A percentile compares a stretch with the other conserved stretches of the same genome.
Evolutionary conservation across 306 rosid genomes (phyloP).

Genomic region (Lathyrus sativus): DNA sequence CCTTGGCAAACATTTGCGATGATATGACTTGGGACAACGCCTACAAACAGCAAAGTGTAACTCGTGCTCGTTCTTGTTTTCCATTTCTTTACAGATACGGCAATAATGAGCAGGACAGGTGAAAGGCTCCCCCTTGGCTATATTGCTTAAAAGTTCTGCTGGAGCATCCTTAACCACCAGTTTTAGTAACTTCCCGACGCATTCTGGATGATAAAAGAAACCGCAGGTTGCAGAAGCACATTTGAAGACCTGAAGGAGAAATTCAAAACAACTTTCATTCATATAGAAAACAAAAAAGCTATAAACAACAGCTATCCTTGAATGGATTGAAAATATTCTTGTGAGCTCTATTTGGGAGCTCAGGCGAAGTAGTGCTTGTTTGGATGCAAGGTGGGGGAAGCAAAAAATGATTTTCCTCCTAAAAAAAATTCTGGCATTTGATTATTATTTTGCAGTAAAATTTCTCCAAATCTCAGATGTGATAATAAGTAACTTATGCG

Average conservation of each 20-base stretch:
- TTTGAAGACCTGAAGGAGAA: constrained; percentile 65
- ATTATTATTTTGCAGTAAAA: background rate
- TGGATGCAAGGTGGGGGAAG: background rate
- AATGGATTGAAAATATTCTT: constrained; percentile 8
- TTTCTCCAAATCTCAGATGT: background rate
- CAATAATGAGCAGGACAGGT: constrained; percentile 86
- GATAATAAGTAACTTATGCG: background rate
- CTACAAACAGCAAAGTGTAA: constrained; percentile 87
- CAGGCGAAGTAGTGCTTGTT: background rate
- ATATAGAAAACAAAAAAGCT: constrained; percentile 20
- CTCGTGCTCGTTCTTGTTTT: constrained; percentile 59
- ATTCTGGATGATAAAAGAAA: constrained; percentile 79
- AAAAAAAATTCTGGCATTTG: constrained; percentile 3
- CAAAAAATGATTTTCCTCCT: background rate
- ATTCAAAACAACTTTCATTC: constrained; percentile 34
- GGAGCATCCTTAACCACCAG: constrained; percentile 50
- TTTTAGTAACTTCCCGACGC: constrained; percentile 65
- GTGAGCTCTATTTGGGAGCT: background rate
- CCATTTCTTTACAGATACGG: constrained; percentile 72
- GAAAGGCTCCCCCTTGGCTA: constrained; percentile 69
- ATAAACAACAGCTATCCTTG: background rate
- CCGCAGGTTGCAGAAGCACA: constrained; percentile 95
- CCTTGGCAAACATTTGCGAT: constrained; percentile 93
- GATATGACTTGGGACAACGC: constrained; percentile 93
- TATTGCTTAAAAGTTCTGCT: constrained; percentile 58